Percentiles rank a stretch among this genome's conserved stretches.
Evolutionary conservation across 805 yeast species (phyloP).

Genomic region (Suhomyces emberorum): DNA sequence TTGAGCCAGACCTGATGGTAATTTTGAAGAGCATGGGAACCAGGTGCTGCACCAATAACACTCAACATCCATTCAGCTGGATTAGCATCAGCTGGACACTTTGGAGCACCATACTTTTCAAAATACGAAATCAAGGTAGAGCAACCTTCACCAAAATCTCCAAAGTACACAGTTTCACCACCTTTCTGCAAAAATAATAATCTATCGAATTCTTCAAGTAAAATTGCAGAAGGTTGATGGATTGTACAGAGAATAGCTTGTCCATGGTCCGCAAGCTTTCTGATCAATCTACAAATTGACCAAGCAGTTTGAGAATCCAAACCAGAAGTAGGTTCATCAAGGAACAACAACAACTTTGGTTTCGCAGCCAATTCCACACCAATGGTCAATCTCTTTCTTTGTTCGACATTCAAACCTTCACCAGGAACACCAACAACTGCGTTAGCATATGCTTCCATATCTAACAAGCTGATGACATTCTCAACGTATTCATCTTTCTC

Average conservation of each 20-base stretch:
- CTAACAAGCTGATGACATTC: slow-evolving; percentile 46
- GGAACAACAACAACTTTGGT: slow-evolving; percentile 49
- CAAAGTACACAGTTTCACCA: slow-evolving; percentile 74
- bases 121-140: slow-evolving; percentile 59
- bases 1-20: slow-evolving; percentile 23
- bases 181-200: slow-evolving; percentile 66
- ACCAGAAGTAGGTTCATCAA: slow-evolving; percentile 63
- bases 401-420: slow-evolving; percentile 52
- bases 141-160: slow-evolving; percentile 64
- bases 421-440: slow-evolving; percentile 49
- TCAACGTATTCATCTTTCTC: slow-evolving; percentile 54
- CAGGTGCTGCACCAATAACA: slow-evolving; percentile 30
- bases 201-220: slow-evolving; percentile 74
- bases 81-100: slow-evolving; percentile 67
- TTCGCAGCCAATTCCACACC: slow-evolving; percentile 56
- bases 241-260: slow-evolving; percentile 63
- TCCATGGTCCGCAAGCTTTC: slow-evolving; percentile 48
- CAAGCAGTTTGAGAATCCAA: slow-evolving; percentile 58
- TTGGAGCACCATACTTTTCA: slow-evolving; percentile 60
- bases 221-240: slow-evolving; percentile 81
- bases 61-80: slow-evolving; percentile 53
- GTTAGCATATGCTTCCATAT: slow-evolving; percentile 52
- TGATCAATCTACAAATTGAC: slow-evolving; percentile 53
- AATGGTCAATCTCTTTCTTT: slow-evolving; percentile 51
- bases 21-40: slow-evolving; percentile 24